Conservation (phyloP, 1,284 basidiomycete species). For the Polyporus tsugae region DNA sequence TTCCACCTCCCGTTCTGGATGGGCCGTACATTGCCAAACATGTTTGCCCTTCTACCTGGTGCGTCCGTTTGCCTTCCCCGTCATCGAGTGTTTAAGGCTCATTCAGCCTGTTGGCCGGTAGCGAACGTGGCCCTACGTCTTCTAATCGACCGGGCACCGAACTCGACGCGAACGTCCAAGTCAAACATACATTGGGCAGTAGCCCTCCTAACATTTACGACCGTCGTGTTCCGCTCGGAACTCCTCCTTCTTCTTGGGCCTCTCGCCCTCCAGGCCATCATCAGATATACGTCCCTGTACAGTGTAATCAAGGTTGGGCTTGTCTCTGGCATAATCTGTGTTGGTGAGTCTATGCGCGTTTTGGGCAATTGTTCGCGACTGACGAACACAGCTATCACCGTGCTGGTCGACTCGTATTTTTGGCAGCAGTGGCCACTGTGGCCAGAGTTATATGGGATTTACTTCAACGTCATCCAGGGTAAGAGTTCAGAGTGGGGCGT, state of each 20-base stretch:
- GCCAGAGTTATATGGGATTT: conserved; percentile 86
- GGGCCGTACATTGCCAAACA: conserved; percentile 93
- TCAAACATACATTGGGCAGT: conserved; percentile 50
- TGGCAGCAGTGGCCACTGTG: conserved; percentile 81
- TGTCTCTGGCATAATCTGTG: conserved; percentile 59
- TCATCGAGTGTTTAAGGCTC: background rate
- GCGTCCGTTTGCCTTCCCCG: conserved; percentile 32
- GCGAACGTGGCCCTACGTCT: conserved; percentile 72
- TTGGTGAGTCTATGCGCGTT: conserved; percentile 55
- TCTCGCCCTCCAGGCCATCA: conserved; percentile 65
- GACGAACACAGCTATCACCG: conserved; percentile 59
- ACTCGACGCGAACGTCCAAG: conserved; percentile 49
- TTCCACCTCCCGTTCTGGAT: conserved; percentile 96
- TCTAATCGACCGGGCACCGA: conserved; percentile 58
- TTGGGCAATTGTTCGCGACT: background rate
- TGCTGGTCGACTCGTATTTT: conserved; percentile 85
- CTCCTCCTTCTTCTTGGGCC: conserved; percentile 74
- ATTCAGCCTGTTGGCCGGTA: conserved; percentile 36
- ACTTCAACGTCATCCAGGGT: conserved; percentile 90
- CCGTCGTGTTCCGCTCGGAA: conserved; percentile 86
- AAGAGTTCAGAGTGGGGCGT: conserved; percentile 95
- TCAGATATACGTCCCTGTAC: conserved; percentile 52
- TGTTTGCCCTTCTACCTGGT: conserved; percentile 89
- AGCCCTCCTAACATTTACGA: conserved; percentile 67
- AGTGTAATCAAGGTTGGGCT: conserved; percentile 63